phyloP scores from a whole-genome alignment of 2,329 filamentous ascomycete species.

The Ceratocystis cacaofunesta region DNA sequence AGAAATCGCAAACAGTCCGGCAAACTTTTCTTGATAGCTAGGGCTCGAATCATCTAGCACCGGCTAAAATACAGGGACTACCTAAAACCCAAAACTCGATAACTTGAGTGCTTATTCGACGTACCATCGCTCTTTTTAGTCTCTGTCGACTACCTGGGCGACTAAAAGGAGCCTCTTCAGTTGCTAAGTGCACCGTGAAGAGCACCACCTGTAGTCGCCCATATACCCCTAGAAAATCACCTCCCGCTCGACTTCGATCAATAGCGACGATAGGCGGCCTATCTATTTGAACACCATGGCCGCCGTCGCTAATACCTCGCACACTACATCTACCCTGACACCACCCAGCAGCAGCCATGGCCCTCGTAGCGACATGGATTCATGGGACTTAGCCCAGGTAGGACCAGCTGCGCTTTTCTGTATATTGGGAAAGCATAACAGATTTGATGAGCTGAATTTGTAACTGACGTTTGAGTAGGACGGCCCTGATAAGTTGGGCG shows the following conservation, averaged over 20 bases:
- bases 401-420: neutral
- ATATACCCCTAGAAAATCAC: neutral
- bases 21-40: neutral
- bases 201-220: conserved; percentile 12
- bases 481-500: neutral
- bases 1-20: neutral
- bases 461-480: conserved; percentile 8
- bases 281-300: conserved; percentile 7
- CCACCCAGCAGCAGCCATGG: conserved; percentile 15
- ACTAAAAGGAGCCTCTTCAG: conserved; percentile 12
- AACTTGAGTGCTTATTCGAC: neutral
- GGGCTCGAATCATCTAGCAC: neutral
- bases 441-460: neutral
- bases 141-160: conserved; percentile 5
- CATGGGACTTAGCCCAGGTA: conserved; percentile 13
- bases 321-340: conserved; percentile 13
- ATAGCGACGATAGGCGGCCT: neutral
- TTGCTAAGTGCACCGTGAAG: conserved; percentile 12
- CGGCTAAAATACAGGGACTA: too few species aligned
- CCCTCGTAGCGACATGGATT: neutral
- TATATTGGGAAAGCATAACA: neutral
- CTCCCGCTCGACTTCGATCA: neutral
- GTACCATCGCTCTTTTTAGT: neutral
- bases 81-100: neutral
- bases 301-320: conserved; percentile 6